Percentiles rank a stretch among this genome's conserved stretches.
phyloP scores from a whole-genome alignment of 768 basidiomycete species.

The Paxillus ammoniavirescens region DNA sequence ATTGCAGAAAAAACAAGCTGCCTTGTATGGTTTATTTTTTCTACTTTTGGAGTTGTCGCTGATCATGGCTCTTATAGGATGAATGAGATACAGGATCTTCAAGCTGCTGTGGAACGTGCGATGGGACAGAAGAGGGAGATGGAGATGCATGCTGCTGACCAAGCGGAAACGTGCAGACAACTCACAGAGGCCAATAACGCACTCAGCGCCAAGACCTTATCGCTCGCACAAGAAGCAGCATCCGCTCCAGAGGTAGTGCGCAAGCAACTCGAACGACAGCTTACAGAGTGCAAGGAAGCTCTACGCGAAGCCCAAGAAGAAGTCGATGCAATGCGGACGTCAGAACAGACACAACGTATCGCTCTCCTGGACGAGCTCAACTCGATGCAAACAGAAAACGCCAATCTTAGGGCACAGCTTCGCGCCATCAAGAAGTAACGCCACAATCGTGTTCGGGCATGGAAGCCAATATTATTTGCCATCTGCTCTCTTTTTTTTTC shows the following conservation, averaged over 20 bases:
- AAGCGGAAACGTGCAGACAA: conserved; percentile 70
- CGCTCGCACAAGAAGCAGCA: conserved; percentile 39
- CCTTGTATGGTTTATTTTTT: conserved; percentile 41
- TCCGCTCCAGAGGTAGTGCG: conserved; percentile 44
- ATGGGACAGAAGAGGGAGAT: conserved; percentile 62
- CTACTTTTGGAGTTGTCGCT: neutral
- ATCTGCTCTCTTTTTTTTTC: neutral
- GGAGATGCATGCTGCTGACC: conserved; percentile 67
- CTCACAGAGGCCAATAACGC: conserved; percentile 78
- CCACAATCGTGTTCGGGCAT: neutral
- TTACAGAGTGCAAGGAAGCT: conserved; percentile 58
- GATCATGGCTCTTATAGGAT: conserved; percentile 41
- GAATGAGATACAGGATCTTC: conserved; percentile 62
- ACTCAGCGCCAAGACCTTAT: conserved; percentile 68
- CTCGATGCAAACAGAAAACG: conserved; percentile 77
- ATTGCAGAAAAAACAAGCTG: conserved; percentile 50
- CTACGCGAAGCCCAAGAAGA: conserved; percentile 68
- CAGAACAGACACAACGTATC: conserved; percentile 80
- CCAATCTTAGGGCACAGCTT: conserved; percentile 65
- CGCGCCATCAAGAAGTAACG: conserved; percentile 46
- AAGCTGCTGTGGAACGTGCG: conserved; percentile 58
- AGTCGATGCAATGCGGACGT: conserved; percentile 60
- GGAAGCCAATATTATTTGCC: neutral
- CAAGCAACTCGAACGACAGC: conserved; percentile 62
- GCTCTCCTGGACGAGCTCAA: conserved; percentile 89